These are phyloP conservation scores for Monosporascus sp. DNA, from an alignment of 2,329 filamentous ascomycete species.

Conservation along the genomic window DNA sequence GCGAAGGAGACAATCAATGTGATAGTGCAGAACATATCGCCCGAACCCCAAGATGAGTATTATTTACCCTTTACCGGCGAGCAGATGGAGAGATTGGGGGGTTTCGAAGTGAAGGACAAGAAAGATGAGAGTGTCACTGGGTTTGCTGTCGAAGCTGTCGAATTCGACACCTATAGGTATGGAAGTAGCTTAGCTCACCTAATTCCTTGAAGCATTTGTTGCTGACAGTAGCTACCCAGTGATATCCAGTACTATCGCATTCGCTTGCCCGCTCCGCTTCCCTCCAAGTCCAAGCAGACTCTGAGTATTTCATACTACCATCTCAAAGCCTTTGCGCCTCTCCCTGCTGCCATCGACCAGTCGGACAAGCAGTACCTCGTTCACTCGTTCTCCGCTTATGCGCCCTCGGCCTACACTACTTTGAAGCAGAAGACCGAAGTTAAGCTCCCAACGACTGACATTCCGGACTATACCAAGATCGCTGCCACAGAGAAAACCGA, in stretches of 20 bases:
- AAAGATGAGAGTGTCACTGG: constrained; percentile 64
- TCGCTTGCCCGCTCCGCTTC: constrained; percentile 68
- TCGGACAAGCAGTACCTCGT: constrained; percentile 79
- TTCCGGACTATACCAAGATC: constrained; percentile 81
- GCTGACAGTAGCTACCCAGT: constrained; percentile 36
- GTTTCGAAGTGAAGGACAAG: constrained; percentile 87
- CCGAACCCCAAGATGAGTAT: constrained; percentile 79
- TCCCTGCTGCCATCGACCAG: constrained; percentile 79
- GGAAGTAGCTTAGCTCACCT: constrained; percentile 14
- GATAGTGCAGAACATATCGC: constrained; percentile 82
- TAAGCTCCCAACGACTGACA: constrained; percentile 72
- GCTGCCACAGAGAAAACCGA: constrained; percentile 55
- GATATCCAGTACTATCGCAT: constrained; percentile 79
- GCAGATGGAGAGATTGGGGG: constrained; percentile 72
- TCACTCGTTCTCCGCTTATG: constrained; percentile 82
- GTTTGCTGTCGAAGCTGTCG: constrained; percentile 66
- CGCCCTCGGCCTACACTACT: constrained; percentile 76
- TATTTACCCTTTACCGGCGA: constrained; percentile 79
- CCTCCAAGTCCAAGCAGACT: constrained; percentile 73
- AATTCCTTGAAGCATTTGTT: background rate
- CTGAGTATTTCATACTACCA: constrained; percentile 81
- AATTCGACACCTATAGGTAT: constrained; percentile 56
- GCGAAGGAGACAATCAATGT: constrained; percentile 88
- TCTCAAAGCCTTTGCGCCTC: constrained; percentile 71
- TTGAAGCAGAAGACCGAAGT: constrained; percentile 95